A percentile compares a stretch with the other conserved stretches of the same genome.
These are phyloP conservation scores for Aspergillus tamarii DNA, from an alignment of 2,329 filamentous ascomycete genomes.

Conservation along the genomic window DNA sequence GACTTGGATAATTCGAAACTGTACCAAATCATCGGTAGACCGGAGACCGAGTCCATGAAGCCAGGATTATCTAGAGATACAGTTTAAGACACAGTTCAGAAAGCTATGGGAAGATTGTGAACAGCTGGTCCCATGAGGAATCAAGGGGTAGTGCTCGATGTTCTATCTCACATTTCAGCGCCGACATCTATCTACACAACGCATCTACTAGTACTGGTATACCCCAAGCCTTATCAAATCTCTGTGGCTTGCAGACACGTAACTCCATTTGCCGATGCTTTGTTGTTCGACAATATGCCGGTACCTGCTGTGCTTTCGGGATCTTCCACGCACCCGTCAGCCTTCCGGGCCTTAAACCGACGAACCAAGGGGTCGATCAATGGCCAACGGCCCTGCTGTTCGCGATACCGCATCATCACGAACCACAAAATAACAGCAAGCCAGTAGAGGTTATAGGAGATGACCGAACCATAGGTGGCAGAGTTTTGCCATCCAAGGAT, in stretches of 20 bases:
- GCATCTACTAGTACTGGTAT: not conserved
- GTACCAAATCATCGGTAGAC: not conserved
- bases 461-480: conserved; percentile 82
- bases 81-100: not conserved
- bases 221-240: not conserved
- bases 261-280: not conserved
- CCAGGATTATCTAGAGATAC: not conserved
- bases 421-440: conserved; percentile 69
- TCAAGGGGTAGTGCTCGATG: not conserved
- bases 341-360: not conserved
- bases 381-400: conserved; percentile 51
- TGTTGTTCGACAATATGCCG: not conserved
- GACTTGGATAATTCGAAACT: not conserved
- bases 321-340: not conserved
- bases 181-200: not conserved
- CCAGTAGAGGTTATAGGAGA: conserved; percentile 90
- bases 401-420: conserved; percentile 66
- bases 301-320: not conserved
- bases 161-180: not conserved
- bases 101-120: not conserved
- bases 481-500: conserved; percentile 87
- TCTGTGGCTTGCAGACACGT: conserved; percentile 7
- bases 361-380: conserved; percentile 6
- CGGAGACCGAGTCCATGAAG: not conserved
- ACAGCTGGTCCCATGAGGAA: not conserved